Evolutionary conservation across 345 rosid species (phyloP).

Genomic region (Orychophragmus violaceus): DNA sequence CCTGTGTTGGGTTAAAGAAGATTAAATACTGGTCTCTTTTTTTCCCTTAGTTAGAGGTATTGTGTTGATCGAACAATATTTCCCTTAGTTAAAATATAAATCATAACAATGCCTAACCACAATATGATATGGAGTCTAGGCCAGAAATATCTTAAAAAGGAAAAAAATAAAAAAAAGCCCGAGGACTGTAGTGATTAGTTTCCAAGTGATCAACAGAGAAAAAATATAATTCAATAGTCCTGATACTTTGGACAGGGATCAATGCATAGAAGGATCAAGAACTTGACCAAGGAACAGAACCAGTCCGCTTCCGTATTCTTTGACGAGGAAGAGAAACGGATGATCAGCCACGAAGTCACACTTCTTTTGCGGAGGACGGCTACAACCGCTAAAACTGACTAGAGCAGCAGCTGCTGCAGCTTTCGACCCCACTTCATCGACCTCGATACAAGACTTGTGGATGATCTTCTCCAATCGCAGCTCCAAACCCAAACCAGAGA

Average conservation of each 20-base stretch:
- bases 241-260: not conserved
- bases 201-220: no score
- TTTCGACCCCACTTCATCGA: conserved; percentile 22
- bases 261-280: conserved; percentile 6
- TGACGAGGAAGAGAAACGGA: conserved; percentile 19
- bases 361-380: not conserved
- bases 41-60: conserved; percentile 51
- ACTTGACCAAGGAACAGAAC: conserved; percentile 22
- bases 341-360: conserved; percentile 24
- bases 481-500: conserved; percentile 7
- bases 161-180: no score
- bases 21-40: conserved; percentile 3
- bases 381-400: rapidly evolving
- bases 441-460: conserved; percentile 25
- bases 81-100: no score
- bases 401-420: conserved; percentile 11
- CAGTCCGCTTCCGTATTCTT: not conserved
- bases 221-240: no score
- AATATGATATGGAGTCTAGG: no score
- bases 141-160: no score
- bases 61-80: no score
- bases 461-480: not conserved
- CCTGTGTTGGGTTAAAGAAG: conserved; percentile 17
- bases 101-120: no score
- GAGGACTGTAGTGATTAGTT: no score